Percentiles rank a stretch among this genome's conserved stretches.
These are phyloP conservation scores for Pseudozyma hubeiensis DNA, from an alignment of 1,284 basidiomycete species.

Conservation along the genomic window DNA sequence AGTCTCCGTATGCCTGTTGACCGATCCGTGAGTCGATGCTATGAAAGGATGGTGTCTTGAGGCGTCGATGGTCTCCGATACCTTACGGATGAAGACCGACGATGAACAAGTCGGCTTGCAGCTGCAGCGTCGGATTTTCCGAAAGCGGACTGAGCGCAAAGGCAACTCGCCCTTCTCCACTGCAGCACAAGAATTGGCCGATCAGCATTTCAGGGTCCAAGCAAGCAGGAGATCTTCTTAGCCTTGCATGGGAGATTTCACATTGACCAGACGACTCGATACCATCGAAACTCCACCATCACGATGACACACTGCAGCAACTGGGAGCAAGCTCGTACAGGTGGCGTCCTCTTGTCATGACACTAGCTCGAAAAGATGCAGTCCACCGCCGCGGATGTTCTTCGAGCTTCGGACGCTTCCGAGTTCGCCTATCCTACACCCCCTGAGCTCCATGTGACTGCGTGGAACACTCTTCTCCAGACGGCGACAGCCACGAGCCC, in stretches of 20 bases:
- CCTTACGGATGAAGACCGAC: neutral
- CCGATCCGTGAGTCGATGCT: neutral
- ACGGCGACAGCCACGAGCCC: conserved; percentile 5
- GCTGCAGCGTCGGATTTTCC: conserved; percentile 2
- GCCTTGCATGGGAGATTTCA: no score
- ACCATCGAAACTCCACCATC: no score
- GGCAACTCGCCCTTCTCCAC: neutral
- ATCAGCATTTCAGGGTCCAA: conserved; percentile 29
- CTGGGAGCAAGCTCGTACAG: neutral
- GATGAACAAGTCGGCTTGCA: neutral
- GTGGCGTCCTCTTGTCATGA: neutral
- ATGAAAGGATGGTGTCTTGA: neutral
- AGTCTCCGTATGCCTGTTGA: neutral
- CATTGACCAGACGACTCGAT: no score
- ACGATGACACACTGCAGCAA: no score
- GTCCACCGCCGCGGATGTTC: neutral
- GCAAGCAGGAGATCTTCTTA: no score
- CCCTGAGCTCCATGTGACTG: conserved; percentile 22
- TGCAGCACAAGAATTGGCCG: conserved; percentile 6
- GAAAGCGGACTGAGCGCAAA: conserved; percentile 31
- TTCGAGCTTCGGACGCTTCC: conserved; percentile 4
- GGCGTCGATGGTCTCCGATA: no score
- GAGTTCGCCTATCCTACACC: conserved; percentile 29
- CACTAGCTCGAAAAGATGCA: conserved; percentile 8
- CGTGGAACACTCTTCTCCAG: conserved; percentile 7